Conservation (phyloP, 768 basidiomycete genomes). For the Russula sp. region DNA sequence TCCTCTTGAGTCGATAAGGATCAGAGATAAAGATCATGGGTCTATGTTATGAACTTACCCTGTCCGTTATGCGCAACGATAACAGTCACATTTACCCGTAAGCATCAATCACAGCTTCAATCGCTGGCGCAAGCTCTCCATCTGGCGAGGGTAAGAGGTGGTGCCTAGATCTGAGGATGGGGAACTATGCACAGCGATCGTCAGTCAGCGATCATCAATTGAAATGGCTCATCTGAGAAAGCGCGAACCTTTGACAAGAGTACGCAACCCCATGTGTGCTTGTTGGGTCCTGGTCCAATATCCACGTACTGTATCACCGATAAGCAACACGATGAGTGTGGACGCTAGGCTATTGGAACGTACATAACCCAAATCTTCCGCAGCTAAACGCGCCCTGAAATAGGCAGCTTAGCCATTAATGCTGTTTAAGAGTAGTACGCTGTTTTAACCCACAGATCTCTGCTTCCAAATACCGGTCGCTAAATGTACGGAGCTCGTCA, state of each 20-base stretch:
- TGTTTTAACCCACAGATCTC: constrained; percentile 60
- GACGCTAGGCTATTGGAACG: constrained; percentile 33
- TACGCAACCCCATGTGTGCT: constrained; percentile 87
- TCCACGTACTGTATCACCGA: constrained; percentile 64
- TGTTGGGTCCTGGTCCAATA: constrained; percentile 81
- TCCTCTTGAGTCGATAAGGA: constrained; percentile 54
- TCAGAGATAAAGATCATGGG: neutral
- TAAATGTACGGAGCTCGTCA: constrained; percentile 33
- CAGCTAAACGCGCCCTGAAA: constrained; percentile 65
- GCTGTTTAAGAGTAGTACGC: neutral
- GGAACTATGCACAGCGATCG: constrained; percentile 53
- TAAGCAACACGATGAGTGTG: constrained; percentile 3
- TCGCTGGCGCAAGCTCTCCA: constrained; percentile 86
- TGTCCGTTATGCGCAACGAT: constrained; percentile 93
- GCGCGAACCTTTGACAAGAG: constrained; percentile 67
- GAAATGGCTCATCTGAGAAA: neutral
- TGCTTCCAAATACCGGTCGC: constrained; percentile 76
- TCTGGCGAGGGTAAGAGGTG: constrained; percentile 83
- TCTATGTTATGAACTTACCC: constrained; percentile 44
- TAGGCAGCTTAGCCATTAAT: constrained; percentile 17
- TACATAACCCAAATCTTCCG: constrained; percentile 80
- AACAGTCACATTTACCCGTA: constrained; percentile 72
- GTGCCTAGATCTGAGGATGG: constrained; percentile 82
- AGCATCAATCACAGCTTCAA: constrained; percentile 79
- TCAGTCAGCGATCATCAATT: neutral